A percentile compares a stretch with the other conserved stretches of the same genome.
Conservation (phyloP, 805 yeast genomes). For the Brettanomyces bruxellensis region DNA sequence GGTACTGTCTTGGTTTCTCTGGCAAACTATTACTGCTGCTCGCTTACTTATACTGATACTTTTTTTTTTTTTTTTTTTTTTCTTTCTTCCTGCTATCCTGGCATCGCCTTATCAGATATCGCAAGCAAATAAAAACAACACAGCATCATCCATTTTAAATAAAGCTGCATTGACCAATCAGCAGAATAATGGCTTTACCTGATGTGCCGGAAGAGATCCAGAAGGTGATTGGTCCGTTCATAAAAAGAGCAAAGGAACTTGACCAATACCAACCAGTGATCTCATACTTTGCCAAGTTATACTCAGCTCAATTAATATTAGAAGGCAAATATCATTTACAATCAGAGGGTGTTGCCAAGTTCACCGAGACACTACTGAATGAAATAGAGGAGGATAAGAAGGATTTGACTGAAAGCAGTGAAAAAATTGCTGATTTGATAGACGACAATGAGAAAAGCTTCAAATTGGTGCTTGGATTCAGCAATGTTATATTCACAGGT, state of each 20-base stretch:
- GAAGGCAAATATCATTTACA: conserved; percentile 48
- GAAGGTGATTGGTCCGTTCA: conserved; percentile 35
- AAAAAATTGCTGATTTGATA: conserved; percentile 38
- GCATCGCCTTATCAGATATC: no score
- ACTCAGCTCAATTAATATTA: conserved; percentile 68
- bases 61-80: no score
- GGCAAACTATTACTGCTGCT: no score
- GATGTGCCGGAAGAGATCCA: conserved; percentile 23
- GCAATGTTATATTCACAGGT: conserved; percentile 46
- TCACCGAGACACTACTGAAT: conserved; percentile 57
- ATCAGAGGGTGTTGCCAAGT: conserved; percentile 45
- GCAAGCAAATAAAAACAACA: no score
- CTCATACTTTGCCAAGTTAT: conserved; percentile 62
- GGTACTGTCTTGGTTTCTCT: no score
- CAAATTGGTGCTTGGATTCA: conserved; percentile 48
- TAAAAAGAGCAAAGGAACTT: conserved; percentile 52
- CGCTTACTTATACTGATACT: no score
- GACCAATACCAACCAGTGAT: conserved; percentile 52
- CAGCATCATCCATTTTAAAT: no score
- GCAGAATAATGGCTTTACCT: neutral
- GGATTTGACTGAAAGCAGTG: conserved; percentile 28
- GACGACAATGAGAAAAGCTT: conserved; percentile 50
- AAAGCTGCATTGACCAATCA: no score
- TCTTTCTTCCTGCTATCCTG: no score
- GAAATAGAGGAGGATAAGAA: conserved; percentile 53